Evolutionary conservation across 2,329 filamentous ascomycete genomes (phyloP), one percentile per base, ranked within the genome.

Genomic region (Bipolaris victoriae): DNA sequence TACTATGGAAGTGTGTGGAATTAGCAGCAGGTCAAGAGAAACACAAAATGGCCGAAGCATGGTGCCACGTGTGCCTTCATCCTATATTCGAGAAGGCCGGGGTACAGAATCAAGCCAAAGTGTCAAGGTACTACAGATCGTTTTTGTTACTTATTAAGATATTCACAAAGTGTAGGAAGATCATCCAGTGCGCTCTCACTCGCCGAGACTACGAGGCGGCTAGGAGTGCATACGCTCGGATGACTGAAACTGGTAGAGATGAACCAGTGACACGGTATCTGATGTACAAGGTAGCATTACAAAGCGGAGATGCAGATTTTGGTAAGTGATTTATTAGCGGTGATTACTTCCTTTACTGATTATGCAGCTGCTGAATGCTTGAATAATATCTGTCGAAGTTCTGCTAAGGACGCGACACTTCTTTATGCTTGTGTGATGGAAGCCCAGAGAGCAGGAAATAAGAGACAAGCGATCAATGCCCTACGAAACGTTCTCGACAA

Each of bases 1-100:
- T 97, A 3, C 77, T 97, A 3, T 97, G 92, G 92, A 95, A 92
- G 75, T 84, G 83, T 24, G 80, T 90, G n/a, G 89, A 92, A 50
- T 76, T 80, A 1, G 79, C 80, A 13, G 86, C 85, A 60, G 77
- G 76, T 1, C 80, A 84, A 31, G 78, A 81, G 1, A 77, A 86
- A 15, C 84, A 83, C 52, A 78, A 81, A 2, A 63, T 80, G 13
- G 84, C 89, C 1, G 84, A 89, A 60, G 76, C 79, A 49, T 97
- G 91, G 92, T 96, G 91, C 66, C 81, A 76, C 7, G 71, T 92
- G 16, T 88, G 90, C 0, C 79, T 90, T 11, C 88, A 92, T 67
- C 72, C 79, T 0, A 68, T 91, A 0, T 92, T 97, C 62, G 77
- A 82, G 11, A 84, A 84, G 48, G 84, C 86, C 20, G 88, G 90